Base-by-base conservation (phyloP, 495 filamentous ascomycete genomes). In the Baudoinia panamericana region DNA sequence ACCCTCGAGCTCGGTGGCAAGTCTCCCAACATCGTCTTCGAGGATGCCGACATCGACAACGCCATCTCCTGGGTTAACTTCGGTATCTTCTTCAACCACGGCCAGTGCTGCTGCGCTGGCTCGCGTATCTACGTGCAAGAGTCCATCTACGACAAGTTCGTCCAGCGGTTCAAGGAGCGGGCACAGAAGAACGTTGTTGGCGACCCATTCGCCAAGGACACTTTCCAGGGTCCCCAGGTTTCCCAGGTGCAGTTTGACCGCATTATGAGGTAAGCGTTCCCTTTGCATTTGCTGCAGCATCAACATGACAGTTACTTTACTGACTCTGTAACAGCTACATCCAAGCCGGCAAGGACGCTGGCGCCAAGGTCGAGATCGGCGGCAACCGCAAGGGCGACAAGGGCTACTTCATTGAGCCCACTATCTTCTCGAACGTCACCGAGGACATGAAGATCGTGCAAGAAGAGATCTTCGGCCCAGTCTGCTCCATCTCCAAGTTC, bases 1-100 rank as follows among this genome's bases (percentile, higher is more conserved):
- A 96, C 88, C n/a, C 75, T 96, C 23, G 88, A 96, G 66, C 80
- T 96, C 39, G 88, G 88, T 61, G 88, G 88, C 66, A 96, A 96
- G 77, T 92, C 83, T 40, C 88, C 88, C 48, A 96, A 96, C 72
- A 94, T 96, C 47, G 76, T 96, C 58, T 95, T 96, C 65, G 70
- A 88, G 55, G 88, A 96, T 55, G 88, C 88, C 40, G 78, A 96
- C 56, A 87, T 96, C 53, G 86, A 95, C 53, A 80, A 93, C 58
- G 86, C 88, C 45, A 87, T 96, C 64, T 84, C 79, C 13, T 96
- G 88, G 88, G 82, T 88, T 61, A 96, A 96, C 80, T 93, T 90
- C 45, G 88, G 88, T 60, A 94, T 96, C 59, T 96, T 84, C 80
- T 96, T 71, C 72, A 96, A 96, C 75, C 90, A 96, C 69, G 88